These are phyloP conservation scores for Cladosporium sp. DNA, from an alignment of 2,329 filamentous ascomycete genomes.

Conservation along the genomic window DNA sequence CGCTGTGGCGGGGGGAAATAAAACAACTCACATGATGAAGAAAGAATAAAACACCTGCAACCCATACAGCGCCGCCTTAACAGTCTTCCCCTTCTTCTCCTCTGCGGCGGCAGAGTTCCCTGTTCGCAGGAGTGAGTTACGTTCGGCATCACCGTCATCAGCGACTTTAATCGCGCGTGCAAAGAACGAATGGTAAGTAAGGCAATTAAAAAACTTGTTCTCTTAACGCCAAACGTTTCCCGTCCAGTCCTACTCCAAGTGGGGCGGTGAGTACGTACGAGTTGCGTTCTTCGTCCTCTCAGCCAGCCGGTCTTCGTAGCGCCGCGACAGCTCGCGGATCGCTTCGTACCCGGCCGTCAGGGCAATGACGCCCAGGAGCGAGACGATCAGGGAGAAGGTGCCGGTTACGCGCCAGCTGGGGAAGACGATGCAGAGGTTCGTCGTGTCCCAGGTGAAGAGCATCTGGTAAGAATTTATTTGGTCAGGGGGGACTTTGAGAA, in stretches of 20 bases:
- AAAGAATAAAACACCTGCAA: conserved; percentile 98
- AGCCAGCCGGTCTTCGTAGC: conserved; percentile 62
- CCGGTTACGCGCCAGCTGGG: conserved; percentile 80
- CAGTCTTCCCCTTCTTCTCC: conserved; percentile 66
- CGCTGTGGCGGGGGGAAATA: too few species aligned
- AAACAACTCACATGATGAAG: conserved; percentile 89
- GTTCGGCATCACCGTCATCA: conserved; percentile 47
- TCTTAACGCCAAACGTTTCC: conserved; percentile 8
- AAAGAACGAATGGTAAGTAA: conserved; percentile 1
- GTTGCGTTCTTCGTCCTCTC: conserved; percentile 44
- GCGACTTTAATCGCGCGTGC: conserved; percentile 2
- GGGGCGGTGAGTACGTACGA: conserved; percentile 30
- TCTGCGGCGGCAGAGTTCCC: conserved; percentile 57
- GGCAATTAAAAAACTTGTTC: conserved; percentile 2
- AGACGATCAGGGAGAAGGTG: conserved; percentile 70
- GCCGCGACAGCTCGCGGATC: conserved; percentile 69
- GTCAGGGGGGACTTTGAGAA: too few species aligned
- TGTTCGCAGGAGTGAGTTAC: conserved; percentile 69
- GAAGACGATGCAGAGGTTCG: conserved; percentile 95
- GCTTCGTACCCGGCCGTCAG: conserved; percentile 92
- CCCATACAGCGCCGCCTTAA: conserved; percentile 82
- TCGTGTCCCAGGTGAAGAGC: conserved; percentile 96
- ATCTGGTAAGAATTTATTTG: too few species aligned
- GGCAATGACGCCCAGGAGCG: conserved; percentile 75
- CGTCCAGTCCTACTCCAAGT: too few species aligned